Evolutionary conservation across 192 early-diverging fungal genomes (phyloP).

Genomic region (Cladochytrium replicatum): DNA sequence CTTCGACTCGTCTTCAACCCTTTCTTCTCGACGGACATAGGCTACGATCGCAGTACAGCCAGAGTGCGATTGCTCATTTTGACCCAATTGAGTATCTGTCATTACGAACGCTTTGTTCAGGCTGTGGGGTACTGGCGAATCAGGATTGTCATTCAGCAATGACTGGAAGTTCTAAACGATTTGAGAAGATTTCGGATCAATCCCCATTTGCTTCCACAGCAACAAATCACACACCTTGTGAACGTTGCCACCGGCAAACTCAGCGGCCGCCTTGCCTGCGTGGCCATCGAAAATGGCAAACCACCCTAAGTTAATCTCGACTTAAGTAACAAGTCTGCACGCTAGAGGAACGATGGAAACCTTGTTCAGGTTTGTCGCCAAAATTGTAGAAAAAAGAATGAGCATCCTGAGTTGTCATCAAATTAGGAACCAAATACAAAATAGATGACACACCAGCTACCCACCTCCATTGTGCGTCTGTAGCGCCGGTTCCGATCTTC

Average conservation of each 20-base stretch:
- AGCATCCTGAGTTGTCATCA: conserved; percentile 51
- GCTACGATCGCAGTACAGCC: conserved; percentile 89
- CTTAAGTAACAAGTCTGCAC: conserved; percentile 1
- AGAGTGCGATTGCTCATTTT: conserved; percentile 67
- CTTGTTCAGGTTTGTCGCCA: conserved; percentile 64
- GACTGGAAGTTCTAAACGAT: conserved; percentile 56
- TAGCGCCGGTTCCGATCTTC: conserved; percentile 87
- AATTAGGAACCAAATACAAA: background rate
- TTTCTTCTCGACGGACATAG: conserved; percentile 50
- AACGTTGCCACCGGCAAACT: conserved; percentile 88
- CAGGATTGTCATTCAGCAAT: conserved; percentile 43
- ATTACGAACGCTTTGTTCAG: conserved; percentile 74
- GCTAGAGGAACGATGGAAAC: conserved; percentile 6
- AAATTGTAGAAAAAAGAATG: conserved; percentile 80
- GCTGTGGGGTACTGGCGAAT: conserved; percentile 60
- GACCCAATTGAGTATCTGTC: conserved; percentile 69
- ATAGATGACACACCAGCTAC: background rate
- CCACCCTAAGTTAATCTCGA: conserved; percentile 38
- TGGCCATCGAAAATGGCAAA: conserved; percentile 98
- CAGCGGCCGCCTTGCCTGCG: conserved; percentile 87
- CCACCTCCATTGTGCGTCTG: conserved; percentile 87
- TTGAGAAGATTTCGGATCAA: conserved; percentile 4
- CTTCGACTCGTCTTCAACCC: conserved; percentile 11
- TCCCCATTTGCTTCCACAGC: background rate
- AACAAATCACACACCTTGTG: conserved; percentile 48